A percentile compares a stretch with the other conserved stretches of the same genome.
phyloP scores from a whole-genome alignment of 805 yeast species.

The Yamadazyma phyllophila region DNA sequence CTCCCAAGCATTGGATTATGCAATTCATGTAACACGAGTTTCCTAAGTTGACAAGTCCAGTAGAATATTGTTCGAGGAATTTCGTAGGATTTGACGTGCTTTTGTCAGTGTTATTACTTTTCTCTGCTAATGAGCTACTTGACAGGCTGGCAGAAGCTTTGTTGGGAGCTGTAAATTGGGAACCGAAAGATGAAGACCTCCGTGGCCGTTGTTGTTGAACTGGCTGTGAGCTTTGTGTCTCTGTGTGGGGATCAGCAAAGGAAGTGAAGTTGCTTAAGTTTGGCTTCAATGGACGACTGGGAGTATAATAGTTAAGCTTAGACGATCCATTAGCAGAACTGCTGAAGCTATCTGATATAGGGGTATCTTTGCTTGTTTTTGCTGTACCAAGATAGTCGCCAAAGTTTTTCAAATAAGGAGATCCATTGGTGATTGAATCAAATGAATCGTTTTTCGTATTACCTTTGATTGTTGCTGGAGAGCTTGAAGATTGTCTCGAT shows the following conservation, averaged over 20 bases:
- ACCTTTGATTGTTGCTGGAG: slow-evolving; percentile 5
- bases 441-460: slow-evolving; percentile 8
- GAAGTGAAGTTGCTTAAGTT: slow-evolving; percentile 3
- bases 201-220: slow-evolving; percentile 1
- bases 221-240: not conserved
- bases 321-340: not conserved
- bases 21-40: slow-evolving; percentile 95
- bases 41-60: slow-evolving; percentile 80
- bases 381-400: slow-evolving; percentile 30
- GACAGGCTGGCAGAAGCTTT: not conserved
- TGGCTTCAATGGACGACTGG: slow-evolving; percentile 14
- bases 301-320: slow-evolving; percentile 5
- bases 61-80: slow-evolving; percentile 42
- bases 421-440: slow-evolving; percentile 10
- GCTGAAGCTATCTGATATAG: slow-evolving; percentile 18
- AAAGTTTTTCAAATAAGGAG: slow-evolving; percentile 30
- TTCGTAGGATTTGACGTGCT: slow-evolving; percentile 11
- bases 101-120: too few relatives aligned
- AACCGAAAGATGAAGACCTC: slow-evolving; percentile 3
- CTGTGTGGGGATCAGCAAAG: not conserved
- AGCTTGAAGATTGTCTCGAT: slow-evolving; percentile 14
- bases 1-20: slow-evolving; percentile 78
- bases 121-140: too few relatives aligned
- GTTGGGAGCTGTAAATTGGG: not conserved
- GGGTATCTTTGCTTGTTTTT: slow-evolving; percentile 17